Evolutionary conservation across 352 stramenopile species (phyloP).

Genomic region (Pythium brassicae): DNA sequence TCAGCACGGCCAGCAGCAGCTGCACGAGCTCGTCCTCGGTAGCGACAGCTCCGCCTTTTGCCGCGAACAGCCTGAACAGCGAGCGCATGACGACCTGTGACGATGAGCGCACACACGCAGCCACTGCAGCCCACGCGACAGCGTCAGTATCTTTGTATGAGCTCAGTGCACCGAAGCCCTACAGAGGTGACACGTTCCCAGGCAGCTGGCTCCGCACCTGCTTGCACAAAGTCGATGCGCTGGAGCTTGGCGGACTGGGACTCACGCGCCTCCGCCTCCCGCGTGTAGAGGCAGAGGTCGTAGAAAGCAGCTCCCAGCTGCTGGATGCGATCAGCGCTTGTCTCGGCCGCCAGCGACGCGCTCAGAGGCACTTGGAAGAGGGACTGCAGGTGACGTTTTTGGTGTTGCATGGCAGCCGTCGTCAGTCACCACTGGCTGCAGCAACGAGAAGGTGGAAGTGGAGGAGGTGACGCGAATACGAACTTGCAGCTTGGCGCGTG

Average conservation of each 20-base stretch:
- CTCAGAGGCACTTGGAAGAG: slow-evolving; percentile 40
- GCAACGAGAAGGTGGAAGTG: no score
- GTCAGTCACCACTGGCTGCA: no score
- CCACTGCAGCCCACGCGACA: slow-evolving; percentile 25
- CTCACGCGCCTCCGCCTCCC: slow-evolving; percentile 13
- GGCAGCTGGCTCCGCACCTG: slow-evolving; percentile 25
- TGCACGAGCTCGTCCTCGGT: slow-evolving; percentile 36
- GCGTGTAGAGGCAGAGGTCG: slow-evolving; percentile 40
- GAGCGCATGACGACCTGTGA: slow-evolving; percentile 50
- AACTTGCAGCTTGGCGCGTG: slow-evolving; percentile 42
- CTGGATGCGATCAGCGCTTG: slow-evolving; percentile 13
- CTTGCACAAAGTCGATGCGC: slow-evolving; percentile 56
- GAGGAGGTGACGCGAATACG: not conserved
- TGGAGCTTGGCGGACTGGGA: slow-evolving; percentile 19
- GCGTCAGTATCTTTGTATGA: not conserved
- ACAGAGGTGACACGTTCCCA: not conserved
- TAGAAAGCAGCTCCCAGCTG: slow-evolving; percentile 45
- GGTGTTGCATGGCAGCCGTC: not conserved
- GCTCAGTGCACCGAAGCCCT: not conserved
- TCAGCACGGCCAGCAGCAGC: slow-evolving; percentile 42
- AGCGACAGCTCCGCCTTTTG: slow-evolving; percentile 20
- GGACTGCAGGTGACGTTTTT: slow-evolving; percentile 11
- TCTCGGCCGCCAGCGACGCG: slow-evolving; percentile 20
- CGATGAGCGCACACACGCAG: slow-evolving; percentile 57
- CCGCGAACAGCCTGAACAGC: slow-evolving; percentile 56